These are phyloP conservation scores for Boletus rubropictus DNA, from an alignment of 768 basidiomycete genomes.

Conservation along the genomic window DNA sequence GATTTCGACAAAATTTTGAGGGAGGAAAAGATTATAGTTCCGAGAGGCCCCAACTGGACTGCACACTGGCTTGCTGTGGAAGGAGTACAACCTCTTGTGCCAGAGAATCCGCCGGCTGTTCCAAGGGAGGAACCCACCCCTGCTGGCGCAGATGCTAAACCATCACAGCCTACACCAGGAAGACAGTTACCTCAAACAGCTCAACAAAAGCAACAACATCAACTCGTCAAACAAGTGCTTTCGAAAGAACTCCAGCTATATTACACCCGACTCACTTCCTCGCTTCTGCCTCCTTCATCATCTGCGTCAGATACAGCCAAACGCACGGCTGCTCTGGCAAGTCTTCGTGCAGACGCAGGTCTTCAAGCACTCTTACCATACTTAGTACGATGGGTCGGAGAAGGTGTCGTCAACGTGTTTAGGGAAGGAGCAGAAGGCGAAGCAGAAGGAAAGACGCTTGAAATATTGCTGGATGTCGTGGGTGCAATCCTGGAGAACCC, in stretches of 20 bases:
- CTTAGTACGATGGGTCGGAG: slow-evolving; percentile 90
- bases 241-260: slow-evolving; percentile 93
- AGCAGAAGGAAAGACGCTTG: slow-evolving; percentile 64
- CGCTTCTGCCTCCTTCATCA: slow-evolving; percentile 49
- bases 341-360: slow-evolving; percentile 84
- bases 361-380: slow-evolving; percentile 89
- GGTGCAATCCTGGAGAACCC: slow-evolving; percentile 80
- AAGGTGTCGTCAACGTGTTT: slow-evolving; percentile 70
- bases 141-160: slow-evolving; percentile 25
- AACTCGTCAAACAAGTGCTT: slow-evolving; percentile 85
- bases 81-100: slow-evolving; percentile 94
- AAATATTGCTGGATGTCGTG: slow-evolving; percentile 79
- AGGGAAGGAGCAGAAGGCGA: slow-evolving; percentile 47
- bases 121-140: slow-evolving; percentile 46
- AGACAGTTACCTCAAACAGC: slow-evolving; percentile 25
- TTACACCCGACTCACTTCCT: slow-evolving; percentile 84
- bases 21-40: slow-evolving; percentile 78
- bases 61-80: slow-evolving; percentile 99
- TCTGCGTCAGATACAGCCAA: slow-evolving; percentile 54
- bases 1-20: slow-evolving; percentile 90
- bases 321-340: slow-evolving; percentile 84
- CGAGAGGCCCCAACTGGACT: slow-evolving; percentile 78
- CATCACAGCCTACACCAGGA: slow-evolving; percentile 25
- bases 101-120: slow-evolving; percentile 88
- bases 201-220: slow-evolving; percentile 56